Percentiles rank a stretch among this genome's conserved stretches.
These are phyloP conservation scores for Penicillium palitans DNA, from an alignment of 2,329 filamentous ascomycete species.

Conservation along the genomic window DNA sequence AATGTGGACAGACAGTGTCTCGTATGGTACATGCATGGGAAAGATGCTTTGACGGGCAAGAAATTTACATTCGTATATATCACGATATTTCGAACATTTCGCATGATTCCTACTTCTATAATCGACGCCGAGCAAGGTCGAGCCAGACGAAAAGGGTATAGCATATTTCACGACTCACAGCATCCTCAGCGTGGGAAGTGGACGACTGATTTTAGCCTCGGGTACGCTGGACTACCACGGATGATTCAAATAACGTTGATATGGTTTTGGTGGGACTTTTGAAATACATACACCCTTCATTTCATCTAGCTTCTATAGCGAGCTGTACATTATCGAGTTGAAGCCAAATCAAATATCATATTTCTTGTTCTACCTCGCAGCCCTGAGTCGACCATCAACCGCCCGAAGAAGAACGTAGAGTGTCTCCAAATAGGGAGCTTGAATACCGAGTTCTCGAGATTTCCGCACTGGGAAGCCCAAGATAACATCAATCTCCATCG, in stretches of 20 bases:
- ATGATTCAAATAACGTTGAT: not conserved
- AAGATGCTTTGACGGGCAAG: not conserved
- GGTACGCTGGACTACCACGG: not conserved
- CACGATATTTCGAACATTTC: not conserved
- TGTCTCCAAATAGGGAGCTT: slow-evolving; percentile 43
- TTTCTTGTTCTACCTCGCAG: slow-evolving; percentile 8
- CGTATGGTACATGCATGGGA: not conserved
- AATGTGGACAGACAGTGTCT: not conserved
- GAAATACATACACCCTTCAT: not conserved
- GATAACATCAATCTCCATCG: slow-evolving; percentile 52
- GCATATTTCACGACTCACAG: not conserved
- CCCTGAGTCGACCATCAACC: slow-evolving; percentile 26
- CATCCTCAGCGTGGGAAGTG: not conserved
- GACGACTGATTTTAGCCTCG: not conserved
- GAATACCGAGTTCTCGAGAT: slow-evolving; percentile 41
- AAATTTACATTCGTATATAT: not conserved
- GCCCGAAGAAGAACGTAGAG: slow-evolving; percentile 38
- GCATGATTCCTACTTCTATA: not conserved
- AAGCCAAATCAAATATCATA: not conserved
- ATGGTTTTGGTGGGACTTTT: not conserved
- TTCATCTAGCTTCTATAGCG: not conserved
- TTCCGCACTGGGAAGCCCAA: slow-evolving; percentile 45
- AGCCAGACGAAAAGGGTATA: not conserved
- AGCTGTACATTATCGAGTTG: not conserved
- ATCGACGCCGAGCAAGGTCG: not conserved